Percentiles rank a stretch among this genome's conserved stretches.
These are phyloP conservation scores for Nephelium lappaceum DNA, from an alignment of 345 rosid species.

Conservation along the genomic window DNA sequence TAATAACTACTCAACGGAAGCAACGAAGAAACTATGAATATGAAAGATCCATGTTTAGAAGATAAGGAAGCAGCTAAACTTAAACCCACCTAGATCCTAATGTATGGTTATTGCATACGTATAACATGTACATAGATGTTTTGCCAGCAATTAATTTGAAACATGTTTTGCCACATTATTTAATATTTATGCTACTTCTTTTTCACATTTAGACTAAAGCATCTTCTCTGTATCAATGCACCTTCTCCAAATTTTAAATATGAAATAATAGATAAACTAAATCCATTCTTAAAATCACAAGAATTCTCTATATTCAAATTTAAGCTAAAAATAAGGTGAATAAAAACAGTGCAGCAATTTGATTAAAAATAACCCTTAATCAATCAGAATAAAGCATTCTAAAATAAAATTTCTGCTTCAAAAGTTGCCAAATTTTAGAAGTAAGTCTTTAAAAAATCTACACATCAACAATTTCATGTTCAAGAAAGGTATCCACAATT, in stretches of 20 bases:
- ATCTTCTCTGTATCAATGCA: background rate
- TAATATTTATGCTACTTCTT: background rate
- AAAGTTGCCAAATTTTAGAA: too few species aligned
- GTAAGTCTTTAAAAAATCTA: background rate
- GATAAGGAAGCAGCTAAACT: background rate
- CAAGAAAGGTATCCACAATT: background rate
- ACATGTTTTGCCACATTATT: too few species aligned
- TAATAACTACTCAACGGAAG: background rate
- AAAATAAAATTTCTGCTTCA: background rate
- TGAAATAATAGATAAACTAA: background rate
- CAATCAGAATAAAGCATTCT: background rate
- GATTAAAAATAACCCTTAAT: background rate
- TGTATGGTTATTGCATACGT: background rate
- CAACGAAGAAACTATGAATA: background rate
- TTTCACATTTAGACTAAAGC: background rate
- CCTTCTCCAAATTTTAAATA: background rate
- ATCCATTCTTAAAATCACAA: background rate
- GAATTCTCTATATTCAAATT: too few species aligned
- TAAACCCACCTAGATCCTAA: background rate
- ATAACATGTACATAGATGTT: background rate
- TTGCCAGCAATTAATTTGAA: background rate
- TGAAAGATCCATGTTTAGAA: background rate
- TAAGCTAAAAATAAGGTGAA: background rate
- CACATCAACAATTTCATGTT: background rate
- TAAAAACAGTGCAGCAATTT: background rate